Conservation (phyloP, 495 filamentous ascomycete genomes). For the Aspergillus asperescens region DNA sequence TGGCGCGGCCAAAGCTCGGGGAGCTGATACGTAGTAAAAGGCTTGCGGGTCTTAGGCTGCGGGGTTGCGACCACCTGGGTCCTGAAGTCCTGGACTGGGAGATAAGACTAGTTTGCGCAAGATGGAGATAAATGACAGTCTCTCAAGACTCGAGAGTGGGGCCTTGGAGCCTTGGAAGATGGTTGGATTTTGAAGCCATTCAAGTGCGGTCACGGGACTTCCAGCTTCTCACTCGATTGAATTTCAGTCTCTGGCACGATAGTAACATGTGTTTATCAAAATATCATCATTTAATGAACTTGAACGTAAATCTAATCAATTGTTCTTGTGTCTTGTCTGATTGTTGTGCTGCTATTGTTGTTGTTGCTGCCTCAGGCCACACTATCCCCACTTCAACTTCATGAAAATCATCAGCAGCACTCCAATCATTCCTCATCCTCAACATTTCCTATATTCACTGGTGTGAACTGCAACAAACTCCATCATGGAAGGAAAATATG, state of each 20-base stretch:
- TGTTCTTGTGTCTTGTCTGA: not conserved
- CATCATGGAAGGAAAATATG: conserved; percentile 49
- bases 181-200: no score
- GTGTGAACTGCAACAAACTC: not conserved
- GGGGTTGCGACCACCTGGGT: no score
- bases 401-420: conserved; percentile 2
- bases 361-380: conserved; percentile 22
- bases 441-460: not conserved
- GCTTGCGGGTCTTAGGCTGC: not conserved
- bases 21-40: no score
- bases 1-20: not conserved
- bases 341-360: conserved; percentile 17
- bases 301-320: not conserved
- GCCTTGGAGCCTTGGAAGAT: no score
- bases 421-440: not conserved
- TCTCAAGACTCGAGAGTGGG: no score
- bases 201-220: no score
- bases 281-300: not conserved
- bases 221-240: no score
- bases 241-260: no score
- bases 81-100: no score
- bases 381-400: conserved; percentile 19
- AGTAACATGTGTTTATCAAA: not conserved
- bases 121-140: no score
- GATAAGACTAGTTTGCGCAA: no score